Conservation (phyloP, 345 rosid species). For the Noccaea bulbosa region DNA sequence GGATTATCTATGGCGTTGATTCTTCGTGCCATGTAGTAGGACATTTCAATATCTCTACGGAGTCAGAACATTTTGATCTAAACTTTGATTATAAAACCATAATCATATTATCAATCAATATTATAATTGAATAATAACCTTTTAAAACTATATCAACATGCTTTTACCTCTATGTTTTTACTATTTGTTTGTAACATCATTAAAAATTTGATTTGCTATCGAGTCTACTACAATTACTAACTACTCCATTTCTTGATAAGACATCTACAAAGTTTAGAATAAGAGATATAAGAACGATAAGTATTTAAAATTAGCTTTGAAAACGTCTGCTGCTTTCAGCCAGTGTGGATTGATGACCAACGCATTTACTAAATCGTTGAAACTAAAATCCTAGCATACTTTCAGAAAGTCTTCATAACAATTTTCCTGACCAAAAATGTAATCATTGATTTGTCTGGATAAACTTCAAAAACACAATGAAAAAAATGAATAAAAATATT, state of each 20-base stretch:
- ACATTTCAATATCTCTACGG: not conserved
- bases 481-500: not conserved
- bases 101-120: not conserved
- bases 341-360: not conserved
- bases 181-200: not conserved
- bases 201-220: not conserved
- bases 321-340: not conserved
- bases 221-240: not conserved
- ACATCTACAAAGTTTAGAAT: not conserved
- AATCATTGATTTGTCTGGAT: constrained; percentile 19
- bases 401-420: constrained; percentile 3
- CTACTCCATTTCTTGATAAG: not conserved
- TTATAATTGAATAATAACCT: not conserved
- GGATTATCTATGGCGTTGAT: constrained; percentile 10
- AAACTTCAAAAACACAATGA: not conserved
- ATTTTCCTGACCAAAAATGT: not conserved
- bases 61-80: not conserved
- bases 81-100: not conserved
- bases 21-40: not conserved
- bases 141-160: not conserved
- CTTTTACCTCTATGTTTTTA: not conserved
- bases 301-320: not conserved
- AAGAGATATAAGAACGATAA: constrained; percentile 5
- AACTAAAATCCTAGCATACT: not conserved
- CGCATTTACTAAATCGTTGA: constrained; percentile 9